Evolutionary conservation across 441 rosid species (phyloP).

Genomic region (Pelargonium australe): DNA sequence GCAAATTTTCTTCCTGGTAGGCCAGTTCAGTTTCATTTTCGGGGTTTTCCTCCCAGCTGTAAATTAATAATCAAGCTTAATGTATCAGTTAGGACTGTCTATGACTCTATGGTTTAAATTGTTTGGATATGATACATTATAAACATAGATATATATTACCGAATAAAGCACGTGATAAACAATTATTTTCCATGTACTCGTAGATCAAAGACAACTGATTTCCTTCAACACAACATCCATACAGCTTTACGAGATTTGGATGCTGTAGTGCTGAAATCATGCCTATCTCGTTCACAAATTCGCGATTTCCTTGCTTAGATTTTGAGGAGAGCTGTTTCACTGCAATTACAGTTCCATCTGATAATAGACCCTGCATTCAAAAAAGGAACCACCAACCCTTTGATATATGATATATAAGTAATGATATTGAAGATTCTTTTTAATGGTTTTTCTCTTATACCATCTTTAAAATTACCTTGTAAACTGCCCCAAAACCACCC

Average conservation of each 20-base stretch:
- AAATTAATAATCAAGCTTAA: conserved; percentile 10
- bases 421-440: not conserved
- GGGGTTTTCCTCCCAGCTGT: conserved; percentile 41
- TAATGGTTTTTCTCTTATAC: not conserved
- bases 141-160: conserved; percentile 30
- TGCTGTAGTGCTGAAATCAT: conserved; percentile 86
- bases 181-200: conserved; percentile 71
- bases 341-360: conserved; percentile 67
- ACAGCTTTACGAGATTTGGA: conserved; percentile 81
- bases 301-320: conserved; percentile 68
- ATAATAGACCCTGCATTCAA: conserved; percentile 46
- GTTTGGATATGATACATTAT: not conserved
- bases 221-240: conserved; percentile 81
- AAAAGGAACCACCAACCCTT: conserved; percentile 1
- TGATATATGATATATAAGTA: conserved; percentile 5
- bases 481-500: conserved; percentile 86
- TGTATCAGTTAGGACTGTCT: not conserved
- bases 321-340: conserved; percentile 69
- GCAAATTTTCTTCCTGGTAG: conserved; percentile 60
- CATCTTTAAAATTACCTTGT: conserved; percentile 35
- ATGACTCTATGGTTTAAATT: not conserved
- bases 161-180: conserved; percentile 70
- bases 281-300: conserved; percentile 66
- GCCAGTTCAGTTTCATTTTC: conserved; percentile 59
- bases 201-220: conserved; percentile 62